phyloP scores from a whole-genome alignment of 2,329 filamentous ascomycete species.

The Penicillium digitatum region DNA sequence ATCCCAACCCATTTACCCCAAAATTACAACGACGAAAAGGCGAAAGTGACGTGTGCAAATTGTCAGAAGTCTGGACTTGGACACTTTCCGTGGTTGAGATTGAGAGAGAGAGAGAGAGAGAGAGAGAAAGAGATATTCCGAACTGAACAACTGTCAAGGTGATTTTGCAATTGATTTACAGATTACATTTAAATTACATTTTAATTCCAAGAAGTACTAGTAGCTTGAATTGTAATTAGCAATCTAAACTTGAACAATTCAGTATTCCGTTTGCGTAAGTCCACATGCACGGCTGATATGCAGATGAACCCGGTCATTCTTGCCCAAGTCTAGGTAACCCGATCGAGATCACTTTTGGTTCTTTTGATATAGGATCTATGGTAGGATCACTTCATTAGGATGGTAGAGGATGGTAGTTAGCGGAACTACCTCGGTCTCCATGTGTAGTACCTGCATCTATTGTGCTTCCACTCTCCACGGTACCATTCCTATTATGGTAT shows the following conservation, averaged over 20 bases:
- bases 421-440: not conserved
- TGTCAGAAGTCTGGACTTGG: constrained; percentile 14
- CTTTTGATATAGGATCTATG: not conserved
- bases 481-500: not conserved
- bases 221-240: not conserved
- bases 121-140: too few relatives aligned
- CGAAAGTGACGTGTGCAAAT: constrained; percentile 20
- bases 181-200: too few relatives aligned
- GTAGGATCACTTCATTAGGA: not conserved
- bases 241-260: not conserved
- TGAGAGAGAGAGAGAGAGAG: too few relatives aligned
- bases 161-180: too few relatives aligned
- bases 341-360: not conserved
- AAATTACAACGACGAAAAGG: not conserved
- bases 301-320: not conserved
- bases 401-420: too few relatives aligned
- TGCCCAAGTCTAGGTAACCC: not conserved
- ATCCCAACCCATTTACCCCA: not conserved
- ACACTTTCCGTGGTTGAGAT: constrained; percentile 11
- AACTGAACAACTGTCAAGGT: not conserved
- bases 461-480: not conserved
- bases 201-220: not conserved
- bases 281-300: not conserved
- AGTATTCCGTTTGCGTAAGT: not conserved
- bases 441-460: not conserved